Conservation (phyloP, 345 rosid species). For the Aquilaria sinensis region DNA sequence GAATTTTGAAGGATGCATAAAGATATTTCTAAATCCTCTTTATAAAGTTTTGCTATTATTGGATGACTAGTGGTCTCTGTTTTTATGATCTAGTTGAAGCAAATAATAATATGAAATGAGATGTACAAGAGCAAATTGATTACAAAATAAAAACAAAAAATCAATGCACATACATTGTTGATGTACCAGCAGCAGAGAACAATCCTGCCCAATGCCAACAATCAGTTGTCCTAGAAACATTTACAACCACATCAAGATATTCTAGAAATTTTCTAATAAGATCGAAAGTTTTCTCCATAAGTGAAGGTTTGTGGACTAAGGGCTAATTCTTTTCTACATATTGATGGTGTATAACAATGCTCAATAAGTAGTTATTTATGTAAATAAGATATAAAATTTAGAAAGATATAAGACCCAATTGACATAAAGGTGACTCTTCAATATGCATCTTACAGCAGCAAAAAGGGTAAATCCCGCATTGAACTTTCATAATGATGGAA, state of each 20-base stretch:
- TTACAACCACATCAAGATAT: slow-evolving; percentile 92
- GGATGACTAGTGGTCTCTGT: too few relatives aligned
- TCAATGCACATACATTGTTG: slow-evolving; percentile 70
- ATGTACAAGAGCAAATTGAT: neutral
- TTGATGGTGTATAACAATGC: slow-evolving; percentile 37
- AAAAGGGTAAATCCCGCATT: too few relatives aligned
- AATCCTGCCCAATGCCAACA: slow-evolving; percentile 99
- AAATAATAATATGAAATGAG: neutral
- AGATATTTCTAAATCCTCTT: too few relatives aligned
- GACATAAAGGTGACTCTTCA: too few relatives aligned
- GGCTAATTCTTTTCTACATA: slow-evolving; percentile 55
- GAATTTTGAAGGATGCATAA: too few relatives aligned
- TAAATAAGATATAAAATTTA: too few relatives aligned
- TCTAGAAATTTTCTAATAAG: slow-evolving; percentile 80
- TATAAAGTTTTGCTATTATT: too few relatives aligned
- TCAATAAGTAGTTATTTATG: too few relatives aligned
- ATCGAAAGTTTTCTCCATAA: slow-evolving; percentile 88
- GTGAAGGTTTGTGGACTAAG: slow-evolving; percentile 45
- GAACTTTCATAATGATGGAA: too few relatives aligned
- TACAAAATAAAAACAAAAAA: slow-evolving; percentile 3
- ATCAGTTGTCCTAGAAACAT: slow-evolving; percentile 98
- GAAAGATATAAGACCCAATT: too few relatives aligned
- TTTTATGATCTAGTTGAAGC: neutral
- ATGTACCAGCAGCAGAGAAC: slow-evolving; percentile 94
- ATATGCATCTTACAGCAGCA: too few relatives aligned